A percentile compares a stretch with the other conserved stretches of the same genome.
phyloP scores from a whole-genome alignment of 2,329 filamentous ascomycete genomes.

The Dendrostoma leiphaemia region DNA sequence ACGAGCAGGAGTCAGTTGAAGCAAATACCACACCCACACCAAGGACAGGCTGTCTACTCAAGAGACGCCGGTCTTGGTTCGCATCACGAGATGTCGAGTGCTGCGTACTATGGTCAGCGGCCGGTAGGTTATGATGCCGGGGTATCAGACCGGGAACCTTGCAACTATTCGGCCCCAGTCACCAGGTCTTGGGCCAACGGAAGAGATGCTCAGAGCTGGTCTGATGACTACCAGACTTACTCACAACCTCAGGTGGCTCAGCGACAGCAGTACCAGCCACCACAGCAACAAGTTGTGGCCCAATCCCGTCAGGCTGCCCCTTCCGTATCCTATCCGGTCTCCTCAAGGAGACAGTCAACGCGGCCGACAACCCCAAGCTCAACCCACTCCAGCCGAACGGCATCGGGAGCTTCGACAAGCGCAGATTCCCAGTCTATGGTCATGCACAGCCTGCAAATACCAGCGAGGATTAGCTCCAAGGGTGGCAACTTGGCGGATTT shows the following conservation, averaged over 20 bases:
- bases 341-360: slow-evolving; percentile 34
- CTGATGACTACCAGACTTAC: slow-evolving; percentile 12
- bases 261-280: slow-evolving; percentile 10
- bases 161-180: slow-evolving; percentile 4
- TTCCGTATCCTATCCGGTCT: slow-evolving; percentile 18
- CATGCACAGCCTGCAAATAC: slow-evolving; percentile 66
- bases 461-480: slow-evolving; percentile 69
- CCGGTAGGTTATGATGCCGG: slow-evolving; percentile 15
- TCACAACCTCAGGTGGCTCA: slow-evolving; percentile 6
- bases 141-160: slow-evolving; percentile 7
- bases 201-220: slow-evolving; percentile 8
- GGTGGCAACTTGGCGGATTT: slow-evolving; percentile 80
- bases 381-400: slow-evolving; percentile 27
- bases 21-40: background rate
- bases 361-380: slow-evolving; percentile 37
- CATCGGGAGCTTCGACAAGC: slow-evolving; percentile 29
- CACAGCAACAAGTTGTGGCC: background rate
- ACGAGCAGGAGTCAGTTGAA: slow-evolving; percentile 10
- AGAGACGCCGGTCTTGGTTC: background rate
- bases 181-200: slow-evolving; percentile 13
- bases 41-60: background rate
- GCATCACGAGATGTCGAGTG: slow-evolving; percentile 15
- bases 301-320: slow-evolving; percentile 7
- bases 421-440: slow-evolving; percentile 47
- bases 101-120: slow-evolving; percentile 18